Evolutionary conservation across 306 rosid species (phyloP).

Genomic region (Hippophae rhamnoides): DNA sequence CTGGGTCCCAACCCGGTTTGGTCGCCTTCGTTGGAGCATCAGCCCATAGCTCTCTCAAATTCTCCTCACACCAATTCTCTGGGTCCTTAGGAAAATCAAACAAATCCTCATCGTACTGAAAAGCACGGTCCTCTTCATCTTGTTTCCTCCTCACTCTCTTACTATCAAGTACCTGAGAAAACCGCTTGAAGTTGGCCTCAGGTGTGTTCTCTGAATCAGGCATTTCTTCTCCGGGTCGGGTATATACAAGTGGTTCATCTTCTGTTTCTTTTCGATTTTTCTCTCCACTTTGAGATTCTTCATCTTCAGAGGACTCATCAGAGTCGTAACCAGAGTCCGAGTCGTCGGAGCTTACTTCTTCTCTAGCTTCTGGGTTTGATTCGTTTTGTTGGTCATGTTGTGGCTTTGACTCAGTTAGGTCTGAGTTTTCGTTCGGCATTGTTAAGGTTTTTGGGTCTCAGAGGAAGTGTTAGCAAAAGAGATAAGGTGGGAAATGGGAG

Average conservation of each 20-base stretch:
- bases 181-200: constrained; percentile 27
- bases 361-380: constrained; percentile 9
- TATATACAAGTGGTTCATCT: constrained; percentile 17
- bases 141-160: constrained; percentile 15
- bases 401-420: not conserved
- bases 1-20: constrained; percentile 91
- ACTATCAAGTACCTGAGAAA: constrained; percentile 21
- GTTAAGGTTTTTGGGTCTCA: not conserved
- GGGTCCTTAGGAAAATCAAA: constrained; percentile 65
- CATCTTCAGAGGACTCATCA: constrained; percentile 15
- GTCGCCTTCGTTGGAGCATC: constrained; percentile 37
- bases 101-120: constrained; percentile 14
- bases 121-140: constrained; percentile 18
- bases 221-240: constrained; percentile 16
- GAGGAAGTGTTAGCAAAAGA: constrained; percentile 7
- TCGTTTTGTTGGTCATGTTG: constrained; percentile 4
- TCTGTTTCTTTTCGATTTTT: constrained; percentile 1
- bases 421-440: constrained; percentile 11
- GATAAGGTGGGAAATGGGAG: not conserved
- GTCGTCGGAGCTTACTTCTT: constrained; percentile 4
- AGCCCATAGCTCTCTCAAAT: constrained; percentile 66
- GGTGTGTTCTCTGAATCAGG: constrained; percentile 25
- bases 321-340: constrained; percentile 23
- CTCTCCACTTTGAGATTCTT: not conserved
- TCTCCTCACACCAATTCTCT: constrained; percentile 68